A percentile compares a stretch with the other conserved stretches of the same genome.
These are phyloP conservation scores for Astrothelium macrocarpum DNA, from an alignment of 495 filamentous ascomycete genomes.

Conservation along the genomic window DNA sequence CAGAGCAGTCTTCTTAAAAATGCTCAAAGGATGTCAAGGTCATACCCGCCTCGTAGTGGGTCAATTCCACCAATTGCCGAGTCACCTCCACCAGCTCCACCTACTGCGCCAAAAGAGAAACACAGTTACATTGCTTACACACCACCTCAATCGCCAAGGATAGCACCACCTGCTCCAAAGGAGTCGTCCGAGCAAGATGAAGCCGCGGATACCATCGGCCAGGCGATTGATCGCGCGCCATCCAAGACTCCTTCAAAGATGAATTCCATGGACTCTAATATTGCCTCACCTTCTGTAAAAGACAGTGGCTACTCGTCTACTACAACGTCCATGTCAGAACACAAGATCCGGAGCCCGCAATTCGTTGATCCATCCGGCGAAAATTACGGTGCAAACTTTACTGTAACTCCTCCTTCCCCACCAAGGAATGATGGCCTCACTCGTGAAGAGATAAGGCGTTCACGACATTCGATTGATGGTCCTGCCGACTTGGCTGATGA, in stretches of 20 bases:
- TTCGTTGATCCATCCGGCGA: constrained; percentile 1
- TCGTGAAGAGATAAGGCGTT: background rate
- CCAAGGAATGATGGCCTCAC: background rate
- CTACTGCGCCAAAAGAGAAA: background rate
- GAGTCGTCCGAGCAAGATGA: constrained; percentile 15
- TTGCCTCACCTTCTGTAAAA: background rate
- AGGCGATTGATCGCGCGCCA: background rate
- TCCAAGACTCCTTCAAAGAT: background rate
- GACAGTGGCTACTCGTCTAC: constrained; percentile 4
- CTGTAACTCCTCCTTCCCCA: background rate
- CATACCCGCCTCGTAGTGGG: constrained; percentile 40
- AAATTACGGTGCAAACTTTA: background rate
- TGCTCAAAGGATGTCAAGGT: constrained; percentile 56
- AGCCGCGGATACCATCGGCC: background rate
- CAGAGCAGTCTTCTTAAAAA: constrained; percentile 42
- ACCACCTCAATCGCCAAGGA: background rate
- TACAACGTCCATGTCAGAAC: background rate
- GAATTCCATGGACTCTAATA: background rate
- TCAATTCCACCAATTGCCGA: constrained; percentile 30
- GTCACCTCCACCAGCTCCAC: constrained; percentile 21
- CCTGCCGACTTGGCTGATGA: background rate
- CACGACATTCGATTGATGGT: constrained; percentile 1
- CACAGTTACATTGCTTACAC: constrained; percentile 5
- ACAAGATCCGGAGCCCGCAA: background rate
- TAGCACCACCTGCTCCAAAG: constrained; percentile 20